A percentile compares a stretch with the other conserved stretches of the same genome.
These are phyloP conservation scores for Colletotrichum eleusines DNA, from an alignment of 2,329 filamentous ascomycete species.

Conservation along the genomic window DNA sequence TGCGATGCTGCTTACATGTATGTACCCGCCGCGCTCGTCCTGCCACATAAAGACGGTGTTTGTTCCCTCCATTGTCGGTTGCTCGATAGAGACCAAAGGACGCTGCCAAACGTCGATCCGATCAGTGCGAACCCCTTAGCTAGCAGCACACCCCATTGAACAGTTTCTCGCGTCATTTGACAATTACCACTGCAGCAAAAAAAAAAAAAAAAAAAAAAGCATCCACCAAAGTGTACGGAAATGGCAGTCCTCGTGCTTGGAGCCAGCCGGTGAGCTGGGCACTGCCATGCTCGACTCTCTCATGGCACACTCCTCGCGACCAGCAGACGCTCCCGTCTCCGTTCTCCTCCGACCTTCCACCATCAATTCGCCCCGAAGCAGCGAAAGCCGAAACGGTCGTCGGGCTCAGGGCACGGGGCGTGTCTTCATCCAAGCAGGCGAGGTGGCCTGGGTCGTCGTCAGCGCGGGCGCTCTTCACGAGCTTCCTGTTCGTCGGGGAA, in stretches of 20 bases:
- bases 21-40: no score
- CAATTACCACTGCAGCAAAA: neutral
- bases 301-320: conserved; percentile 56
- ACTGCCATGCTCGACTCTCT: conserved; percentile 66
- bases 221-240: neutral
- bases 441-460: conserved; percentile 71
- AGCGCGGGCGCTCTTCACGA: conserved; percentile 79
- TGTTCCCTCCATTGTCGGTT: no score
- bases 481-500: conserved; percentile 73
- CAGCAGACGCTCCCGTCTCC: conserved; percentile 55
- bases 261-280: conserved; percentile 76
- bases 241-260: conserved; percentile 69
- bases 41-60: neutral
- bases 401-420: conserved; percentile 52
- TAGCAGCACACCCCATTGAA: neutral
- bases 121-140: neutral
- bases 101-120: neutral
- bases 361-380: conserved; percentile 54
- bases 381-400: conserved; percentile 52
- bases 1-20: neutral
- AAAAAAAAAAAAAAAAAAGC: no score
- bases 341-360: conserved; percentile 66
- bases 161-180: neutral
- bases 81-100: neutral
- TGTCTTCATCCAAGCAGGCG: conserved; percentile 58